Evolutionary conservation across 2,329 filamentous ascomycete species (phyloP), one percentile per base, ranked within the genome.

Genomic region (Aschersonia sp.): DNA sequence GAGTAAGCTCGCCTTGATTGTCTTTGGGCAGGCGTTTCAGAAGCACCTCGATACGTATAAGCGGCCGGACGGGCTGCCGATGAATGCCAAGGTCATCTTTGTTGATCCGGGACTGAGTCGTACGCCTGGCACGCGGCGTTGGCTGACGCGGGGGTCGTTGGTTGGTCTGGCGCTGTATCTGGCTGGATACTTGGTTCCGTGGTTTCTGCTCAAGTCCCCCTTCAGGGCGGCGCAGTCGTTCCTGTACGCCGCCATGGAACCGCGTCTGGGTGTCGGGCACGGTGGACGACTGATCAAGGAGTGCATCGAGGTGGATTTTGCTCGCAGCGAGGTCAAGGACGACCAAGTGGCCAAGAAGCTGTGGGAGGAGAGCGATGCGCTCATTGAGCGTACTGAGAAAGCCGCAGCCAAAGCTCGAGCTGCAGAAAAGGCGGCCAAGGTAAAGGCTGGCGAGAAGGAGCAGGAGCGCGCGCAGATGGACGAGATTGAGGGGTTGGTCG

Each of bases 11-110:
- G 88, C 92, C 0, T 72, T 96, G 44, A 94, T 91, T 73, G 80
- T 85, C 12, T 97, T 98, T 61, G 89, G 86, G 0, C 77, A 84
- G 45, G 85, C 91, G 6, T 95, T 91, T 62, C 91, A 97, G 66
- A 92, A 94, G 62, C 91, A 96, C 61, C 73, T 98, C 44, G 82
- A 89, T 54, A 70, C 82, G 2, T 94, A 94, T 65, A 78, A 85
- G 58, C 77, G 92, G 30, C 88, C 89, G 0, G 92, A 98, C 61
- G 77, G 83, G 52, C 71, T 85, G 45, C 88, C 88, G 1, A 84
- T 82, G 70, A 95, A 88, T 55, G 76, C 89, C 3, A 79, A 86
- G 35, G 88, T 96, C 44, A 72, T 95, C 45, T 76, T 95, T 50
- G 86, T 89, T 2, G 91, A 98, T 58, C 92, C 92, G 0, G 91